phyloP scores from a whole-genome alignment of 2,329 filamentous ascomycete genomes.

The Grosmannia penicillata region DNA sequence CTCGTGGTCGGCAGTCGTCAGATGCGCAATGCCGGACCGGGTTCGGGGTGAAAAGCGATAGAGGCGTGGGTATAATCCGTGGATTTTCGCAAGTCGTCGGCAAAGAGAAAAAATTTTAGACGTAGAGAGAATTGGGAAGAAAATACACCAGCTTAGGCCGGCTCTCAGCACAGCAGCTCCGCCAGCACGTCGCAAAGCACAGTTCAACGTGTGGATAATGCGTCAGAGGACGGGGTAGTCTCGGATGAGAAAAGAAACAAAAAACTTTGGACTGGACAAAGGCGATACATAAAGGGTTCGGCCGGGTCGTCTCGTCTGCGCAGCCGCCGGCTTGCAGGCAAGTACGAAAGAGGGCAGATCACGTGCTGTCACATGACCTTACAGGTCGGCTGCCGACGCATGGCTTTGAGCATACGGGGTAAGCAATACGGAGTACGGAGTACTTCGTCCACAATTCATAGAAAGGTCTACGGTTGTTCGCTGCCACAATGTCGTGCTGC shows the following conservation, averaged over 20 bases:
- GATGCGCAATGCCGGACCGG: neutral
- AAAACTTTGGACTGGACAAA: too few species aligned
- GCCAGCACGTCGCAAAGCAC: too few species aligned
- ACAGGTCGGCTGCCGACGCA: neutral
- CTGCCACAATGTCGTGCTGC: too few species aligned
- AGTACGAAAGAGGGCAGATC: slow-evolving; percentile 2
- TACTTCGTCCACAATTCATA: too few species aligned
- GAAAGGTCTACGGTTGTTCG: too few species aligned
- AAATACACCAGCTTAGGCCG: neutral
- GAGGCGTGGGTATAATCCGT: neutral
- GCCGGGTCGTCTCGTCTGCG: too few species aligned
- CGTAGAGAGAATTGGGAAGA: neutral
- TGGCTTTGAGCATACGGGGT: neutral
- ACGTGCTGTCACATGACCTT: neutral
- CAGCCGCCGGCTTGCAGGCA: too few species aligned
- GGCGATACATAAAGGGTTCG: too few species aligned
- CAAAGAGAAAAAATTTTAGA: slow-evolving; percentile 4
- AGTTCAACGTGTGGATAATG: too few species aligned
- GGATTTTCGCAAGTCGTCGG: slow-evolving; percentile 1
- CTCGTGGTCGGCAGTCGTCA: neutral
- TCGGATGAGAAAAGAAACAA: too few species aligned
- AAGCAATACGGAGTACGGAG: neutral
- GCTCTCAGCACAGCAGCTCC: neutral
- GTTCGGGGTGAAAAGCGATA: neutral
- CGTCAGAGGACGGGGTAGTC: too few species aligned